A percentile compares a stretch with the other conserved stretches of the same genome.
Conservation (phyloP, 2,329 filamentous ascomycete genomes). For the Myriangium duriaei region DNA sequence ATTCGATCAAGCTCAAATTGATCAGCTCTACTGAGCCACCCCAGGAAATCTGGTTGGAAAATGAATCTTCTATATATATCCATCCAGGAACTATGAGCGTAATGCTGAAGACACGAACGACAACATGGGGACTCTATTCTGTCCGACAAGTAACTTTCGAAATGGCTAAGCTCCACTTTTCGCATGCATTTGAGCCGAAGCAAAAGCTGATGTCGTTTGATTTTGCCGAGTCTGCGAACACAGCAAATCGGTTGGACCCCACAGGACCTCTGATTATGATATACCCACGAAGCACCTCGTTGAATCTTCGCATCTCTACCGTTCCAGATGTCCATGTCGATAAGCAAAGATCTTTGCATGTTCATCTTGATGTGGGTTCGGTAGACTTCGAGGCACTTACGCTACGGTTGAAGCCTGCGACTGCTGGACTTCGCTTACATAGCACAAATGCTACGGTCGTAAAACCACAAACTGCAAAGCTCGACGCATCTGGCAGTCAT, state of each 20-base stretch:
- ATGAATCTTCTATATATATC: slow-evolving; percentile 33
- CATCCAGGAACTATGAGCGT: slow-evolving; percentile 40
- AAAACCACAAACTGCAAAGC: slow-evolving; percentile 30
- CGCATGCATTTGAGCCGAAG: slow-evolving; percentile 50
- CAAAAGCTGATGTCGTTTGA: slow-evolving; percentile 31
- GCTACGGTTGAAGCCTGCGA: slow-evolving; percentile 44
- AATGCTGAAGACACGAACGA: slow-evolving; percentile 36
- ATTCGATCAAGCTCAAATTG: slow-evolving; percentile 53
- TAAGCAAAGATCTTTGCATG: slow-evolving; percentile 61
- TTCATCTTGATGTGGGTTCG: slow-evolving; percentile 61
- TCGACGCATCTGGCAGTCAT: slow-evolving; percentile 33
- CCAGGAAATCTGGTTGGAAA: slow-evolving; percentile 56
- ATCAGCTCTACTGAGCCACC: slow-evolving; percentile 43
- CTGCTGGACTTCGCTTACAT: slow-evolving; percentile 46
- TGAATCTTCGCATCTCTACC: slow-evolving; percentile 55
- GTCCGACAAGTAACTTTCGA: slow-evolving; percentile 59
- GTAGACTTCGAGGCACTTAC: slow-evolving; percentile 46
- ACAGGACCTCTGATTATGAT: slow-evolving; percentile 45
- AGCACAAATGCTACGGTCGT: slow-evolving; percentile 37
- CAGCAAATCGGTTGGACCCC: slow-evolving; percentile 29
- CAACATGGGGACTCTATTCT: slow-evolving; percentile 60
- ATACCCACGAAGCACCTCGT: slow-evolving; percentile 56
- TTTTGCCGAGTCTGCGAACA: slow-evolving; percentile 30
- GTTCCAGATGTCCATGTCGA: slow-evolving; percentile 67
- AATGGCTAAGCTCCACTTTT: slow-evolving; percentile 50